A percentile compares a stretch with the other conserved stretches of the same genome.
These are phyloP conservation scores for Hirsutella minnesotensis DNA, from an alignment of 2,329 filamentous ascomycete species.

Conservation along the genomic window DNA sequence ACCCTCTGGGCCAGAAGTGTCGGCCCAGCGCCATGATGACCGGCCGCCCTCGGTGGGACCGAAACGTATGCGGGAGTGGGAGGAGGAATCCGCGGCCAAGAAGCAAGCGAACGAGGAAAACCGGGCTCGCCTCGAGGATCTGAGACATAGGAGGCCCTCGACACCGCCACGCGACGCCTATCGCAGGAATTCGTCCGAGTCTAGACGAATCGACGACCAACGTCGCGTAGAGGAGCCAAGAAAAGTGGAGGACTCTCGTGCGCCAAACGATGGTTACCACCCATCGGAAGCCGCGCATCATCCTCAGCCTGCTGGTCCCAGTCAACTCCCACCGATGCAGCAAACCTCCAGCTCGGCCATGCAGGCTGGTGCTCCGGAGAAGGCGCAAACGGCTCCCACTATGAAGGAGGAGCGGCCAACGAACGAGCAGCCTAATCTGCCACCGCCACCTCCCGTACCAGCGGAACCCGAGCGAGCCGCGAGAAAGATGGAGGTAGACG, in stretches of 20 bases:
- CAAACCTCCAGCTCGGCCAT: conserved; percentile 41
- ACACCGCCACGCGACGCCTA: conserved; percentile 60
- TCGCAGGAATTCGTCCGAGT: conserved; percentile 68
- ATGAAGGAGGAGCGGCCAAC: conserved; percentile 50
- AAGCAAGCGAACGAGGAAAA: conserved; percentile 84
- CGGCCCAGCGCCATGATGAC: conserved; percentile 49
- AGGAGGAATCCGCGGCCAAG: conserved; percentile 67
- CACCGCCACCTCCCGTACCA: conserved; percentile 34
- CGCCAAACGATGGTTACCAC: conserved; percentile 70
- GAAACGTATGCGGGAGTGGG: conserved; percentile 89
- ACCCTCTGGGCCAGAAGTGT: conserved; percentile 49
- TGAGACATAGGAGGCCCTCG: conserved; percentile 65
- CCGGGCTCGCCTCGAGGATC: conserved; percentile 75
- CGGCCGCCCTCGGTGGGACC: conserved; percentile 68
- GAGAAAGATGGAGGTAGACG: conserved; percentile 92
- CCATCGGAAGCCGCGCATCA: conserved; percentile 90
- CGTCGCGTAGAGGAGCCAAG: conserved; percentile 48
- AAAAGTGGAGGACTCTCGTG: conserved; percentile 49
- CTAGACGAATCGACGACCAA: conserved; percentile 51
- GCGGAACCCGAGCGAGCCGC: conserved; percentile 75
- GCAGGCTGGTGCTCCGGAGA: conserved; percentile 40
- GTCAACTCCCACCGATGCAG: conserved; percentile 52
- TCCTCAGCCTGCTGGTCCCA: conserved; percentile 33
- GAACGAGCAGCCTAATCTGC: conserved; percentile 25
- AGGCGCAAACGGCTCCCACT: conserved; percentile 15